phyloP scores from a whole-genome alignment of 305 asterid genomes.

The Rubia balearica region DNA sequence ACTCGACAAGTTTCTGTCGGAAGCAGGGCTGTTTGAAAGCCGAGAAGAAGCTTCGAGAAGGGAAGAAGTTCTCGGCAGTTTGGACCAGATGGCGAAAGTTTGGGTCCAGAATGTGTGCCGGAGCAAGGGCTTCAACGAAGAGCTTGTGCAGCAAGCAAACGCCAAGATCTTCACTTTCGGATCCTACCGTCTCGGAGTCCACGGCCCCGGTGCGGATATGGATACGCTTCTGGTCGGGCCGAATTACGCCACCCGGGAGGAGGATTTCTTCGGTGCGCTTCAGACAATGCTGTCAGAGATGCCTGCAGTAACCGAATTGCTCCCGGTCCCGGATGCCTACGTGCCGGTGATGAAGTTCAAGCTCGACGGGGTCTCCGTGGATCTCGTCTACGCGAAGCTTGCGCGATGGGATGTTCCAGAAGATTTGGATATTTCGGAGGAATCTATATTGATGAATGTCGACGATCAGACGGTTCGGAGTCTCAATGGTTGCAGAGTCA shows the following conservation, averaged over 20 bases:
- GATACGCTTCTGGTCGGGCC: constrained; percentile 92
- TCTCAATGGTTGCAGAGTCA: constrained; percentile 94
- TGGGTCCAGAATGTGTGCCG: constrained; percentile 88
- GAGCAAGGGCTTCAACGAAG: constrained; percentile 69
- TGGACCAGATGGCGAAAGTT: constrained; percentile 84
- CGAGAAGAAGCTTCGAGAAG: constrained; percentile 78
- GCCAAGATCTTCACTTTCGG: constrained; percentile 96
- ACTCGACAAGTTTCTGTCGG: constrained; percentile 48
- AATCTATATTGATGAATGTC: constrained; percentile 74
- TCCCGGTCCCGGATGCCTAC: constrained; percentile 85
- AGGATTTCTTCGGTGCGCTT: constrained; percentile 83
- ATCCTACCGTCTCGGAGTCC: constrained; percentile 88
- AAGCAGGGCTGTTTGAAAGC: constrained; percentile 69
- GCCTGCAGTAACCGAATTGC: constrained; percentile 79
- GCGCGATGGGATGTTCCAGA: constrained; percentile 88
- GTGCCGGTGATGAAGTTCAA: constrained; percentile 92
- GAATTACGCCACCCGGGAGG: constrained; percentile 62
- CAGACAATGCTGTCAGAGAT: constrained; percentile 64
- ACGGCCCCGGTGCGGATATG: constrained; percentile 96
- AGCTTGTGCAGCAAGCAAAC: constrained; percentile 72
- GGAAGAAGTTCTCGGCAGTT: constrained; percentile 92
- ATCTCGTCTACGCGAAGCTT: constrained; percentile 78
- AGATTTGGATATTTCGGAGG: constrained; percentile 89
- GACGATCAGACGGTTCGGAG: constrained; percentile 94
- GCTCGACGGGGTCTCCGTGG: constrained; percentile 73